Evolutionary conservation across 306 rosid species (phyloP).

Genomic region (Fragaria iinumae): DNA sequence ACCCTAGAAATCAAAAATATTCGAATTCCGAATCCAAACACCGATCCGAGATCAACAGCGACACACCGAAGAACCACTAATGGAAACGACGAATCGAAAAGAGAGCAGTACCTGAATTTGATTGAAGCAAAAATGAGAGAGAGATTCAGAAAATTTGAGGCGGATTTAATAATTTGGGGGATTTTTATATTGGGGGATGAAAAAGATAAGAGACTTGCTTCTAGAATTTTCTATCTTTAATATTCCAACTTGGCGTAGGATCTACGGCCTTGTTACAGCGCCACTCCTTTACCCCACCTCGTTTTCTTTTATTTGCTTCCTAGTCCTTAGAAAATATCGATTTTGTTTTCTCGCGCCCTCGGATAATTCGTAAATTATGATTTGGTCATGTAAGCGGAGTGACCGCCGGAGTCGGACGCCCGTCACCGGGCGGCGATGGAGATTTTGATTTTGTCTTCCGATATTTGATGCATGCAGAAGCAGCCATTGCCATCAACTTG

Average conservation of each 20-base stretch:
- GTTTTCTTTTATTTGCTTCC: background rate
- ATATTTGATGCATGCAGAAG: too few species aligned
- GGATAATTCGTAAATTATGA: too few species aligned
- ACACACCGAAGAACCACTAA: background rate
- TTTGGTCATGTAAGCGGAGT: too few species aligned
- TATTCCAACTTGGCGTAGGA: constrained; percentile 37
- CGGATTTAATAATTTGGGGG: background rate
- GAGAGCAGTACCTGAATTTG: background rate
- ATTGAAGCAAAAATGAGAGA: background rate
- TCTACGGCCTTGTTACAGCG: constrained; percentile 27
- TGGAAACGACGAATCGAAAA: background rate
- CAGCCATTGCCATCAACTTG: too few species aligned
- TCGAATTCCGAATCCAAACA: background rate
- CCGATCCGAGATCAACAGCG: background rate
- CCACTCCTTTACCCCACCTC: background rate
- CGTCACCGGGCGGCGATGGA: too few species aligned
- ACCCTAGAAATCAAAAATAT: constrained; percentile 5
- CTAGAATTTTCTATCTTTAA: constrained; percentile 42
- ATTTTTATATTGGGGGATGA: background rate
- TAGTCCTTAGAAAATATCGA: background rate
- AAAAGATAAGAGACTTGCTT: constrained; percentile 22
- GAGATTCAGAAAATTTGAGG: background rate
- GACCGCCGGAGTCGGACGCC: too few species aligned
- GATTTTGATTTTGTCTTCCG: too few species aligned
- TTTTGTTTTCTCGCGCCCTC: background rate